phyloP scores from a whole-genome alignment of 2,329 filamentous ascomycete genomes.

The Ploettnerulaceae sp. region DNA sequence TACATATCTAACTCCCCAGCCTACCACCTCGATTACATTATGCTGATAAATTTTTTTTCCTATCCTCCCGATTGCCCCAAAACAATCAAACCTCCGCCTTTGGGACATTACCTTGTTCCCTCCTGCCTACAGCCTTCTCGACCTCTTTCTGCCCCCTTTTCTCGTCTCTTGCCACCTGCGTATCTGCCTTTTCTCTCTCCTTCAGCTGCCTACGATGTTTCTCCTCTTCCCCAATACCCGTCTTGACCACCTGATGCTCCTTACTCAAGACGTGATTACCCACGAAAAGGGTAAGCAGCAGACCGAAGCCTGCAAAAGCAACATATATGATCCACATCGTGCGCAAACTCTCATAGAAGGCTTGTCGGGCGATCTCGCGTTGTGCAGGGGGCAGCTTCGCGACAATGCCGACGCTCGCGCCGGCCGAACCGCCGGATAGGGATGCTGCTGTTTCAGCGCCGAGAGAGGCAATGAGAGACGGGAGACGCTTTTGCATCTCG shows the following conservation, averaged over 20 bases:
- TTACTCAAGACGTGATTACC: slow-evolving; percentile 41
- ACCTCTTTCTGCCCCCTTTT: not conserved
- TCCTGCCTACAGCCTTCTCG: not conserved
- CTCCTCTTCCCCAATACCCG: slow-evolving; percentile 36
- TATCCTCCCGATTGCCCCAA: no score
- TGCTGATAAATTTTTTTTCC: no score
- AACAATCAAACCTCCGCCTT: slow-evolving; percentile 4
- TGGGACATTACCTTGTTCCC: not conserved
- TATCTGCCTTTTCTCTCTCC: slow-evolving; percentile 13
- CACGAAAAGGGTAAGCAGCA: slow-evolving; percentile 42
- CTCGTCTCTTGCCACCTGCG: slow-evolving; percentile 15
- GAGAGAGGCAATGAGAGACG: slow-evolving; percentile 20
- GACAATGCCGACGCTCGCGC: slow-evolving; percentile 28
- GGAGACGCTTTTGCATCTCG: slow-evolving; percentile 34
- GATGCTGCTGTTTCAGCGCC: slow-evolving; percentile 22
- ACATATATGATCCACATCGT: slow-evolving; percentile 33
- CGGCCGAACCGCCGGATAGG: slow-evolving; percentile 29
- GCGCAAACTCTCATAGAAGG: slow-evolving; percentile 24
- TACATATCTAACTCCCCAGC: no score
- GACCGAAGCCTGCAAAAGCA: slow-evolving; percentile 29
- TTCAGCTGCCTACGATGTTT: slow-evolving; percentile 20
- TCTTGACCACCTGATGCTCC: slow-evolving; percentile 48
- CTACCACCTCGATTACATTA: no score
- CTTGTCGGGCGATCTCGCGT: slow-evolving; percentile 23
- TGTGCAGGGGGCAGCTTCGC: slow-evolving; percentile 20